A percentile compares a stretch with the other conserved stretches of the same genome.
Conservation (phyloP, 164 flowering plant species). For the Aristolochia californica region DNA sequence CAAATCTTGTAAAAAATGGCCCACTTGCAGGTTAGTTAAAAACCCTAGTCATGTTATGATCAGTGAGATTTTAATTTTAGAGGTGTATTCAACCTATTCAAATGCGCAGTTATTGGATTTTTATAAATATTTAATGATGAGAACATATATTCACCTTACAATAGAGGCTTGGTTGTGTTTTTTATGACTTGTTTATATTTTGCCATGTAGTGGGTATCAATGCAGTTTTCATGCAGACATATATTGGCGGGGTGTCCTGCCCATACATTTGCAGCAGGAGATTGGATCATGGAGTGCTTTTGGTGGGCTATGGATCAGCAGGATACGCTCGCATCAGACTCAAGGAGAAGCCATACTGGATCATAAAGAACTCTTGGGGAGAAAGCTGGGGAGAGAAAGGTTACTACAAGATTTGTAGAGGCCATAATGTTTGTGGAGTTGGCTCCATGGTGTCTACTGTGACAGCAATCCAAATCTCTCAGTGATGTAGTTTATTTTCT, state of each 20-base stretch:
- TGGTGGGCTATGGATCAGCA: constrained; percentile 75
- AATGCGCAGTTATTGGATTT: background rate
- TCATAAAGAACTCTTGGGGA: constrained; percentile 97
- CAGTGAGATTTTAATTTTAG: background rate
- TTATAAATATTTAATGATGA: background rate
- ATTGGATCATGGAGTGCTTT: constrained; percentile 77
- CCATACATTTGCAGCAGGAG: constrained; percentile 64
- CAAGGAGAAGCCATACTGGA: constrained; percentile 89
- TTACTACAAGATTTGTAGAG: constrained; percentile 88
- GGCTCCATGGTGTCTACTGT: constrained; percentile 93
- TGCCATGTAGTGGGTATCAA: constrained; percentile 78
- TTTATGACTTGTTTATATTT: background rate
- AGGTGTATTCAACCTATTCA: background rate
- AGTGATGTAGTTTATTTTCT: background rate
- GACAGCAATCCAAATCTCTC: constrained; percentile 32
- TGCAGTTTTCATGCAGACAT: constrained; percentile 92
- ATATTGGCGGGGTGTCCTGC: constrained; percentile 82
- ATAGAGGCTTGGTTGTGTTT: background rate
- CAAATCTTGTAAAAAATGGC: constrained; percentile 87
- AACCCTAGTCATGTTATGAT: background rate
- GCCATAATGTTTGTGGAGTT: constrained; percentile 76
- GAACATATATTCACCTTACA: background rate
- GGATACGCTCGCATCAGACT: constrained; percentile 63
- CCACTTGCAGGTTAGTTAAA: constrained; percentile 70
- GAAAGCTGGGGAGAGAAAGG: constrained; percentile 86